Evolutionary conservation across 495 filamentous ascomycete genomes (phyloP).

Genomic region (Astrocystis sublimbata): DNA sequence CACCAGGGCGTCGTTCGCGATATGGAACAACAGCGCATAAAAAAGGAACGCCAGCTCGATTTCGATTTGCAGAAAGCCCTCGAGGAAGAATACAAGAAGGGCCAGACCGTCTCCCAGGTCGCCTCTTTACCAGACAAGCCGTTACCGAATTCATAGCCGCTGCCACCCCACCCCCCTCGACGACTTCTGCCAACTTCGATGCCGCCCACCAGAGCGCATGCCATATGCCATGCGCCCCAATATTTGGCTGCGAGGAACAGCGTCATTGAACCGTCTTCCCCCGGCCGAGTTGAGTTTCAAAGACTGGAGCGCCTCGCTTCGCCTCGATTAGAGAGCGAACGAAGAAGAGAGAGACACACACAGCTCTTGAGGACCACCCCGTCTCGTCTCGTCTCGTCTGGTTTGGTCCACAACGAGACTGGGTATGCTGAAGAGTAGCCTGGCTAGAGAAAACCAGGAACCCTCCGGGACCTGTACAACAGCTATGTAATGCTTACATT

Average conservation of each 20-base stretch:
- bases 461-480: conserved; percentile 1
- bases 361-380: neutral
- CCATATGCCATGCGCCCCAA: no score
- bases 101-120: conserved; percentile 60
- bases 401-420: neutral
- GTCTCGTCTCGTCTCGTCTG: neutral
- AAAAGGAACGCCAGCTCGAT: conserved; percentile 83
- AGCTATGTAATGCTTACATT: conserved; percentile 5
- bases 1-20: conserved; percentile 92
- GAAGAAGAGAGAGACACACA: no score
- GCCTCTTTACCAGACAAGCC: conserved; percentile 29
- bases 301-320: no score
- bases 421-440: neutral
- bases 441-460: neutral
- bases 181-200: neutral
- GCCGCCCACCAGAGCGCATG: no score
- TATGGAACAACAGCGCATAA: conserved; percentile 88
- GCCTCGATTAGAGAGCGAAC: no score
- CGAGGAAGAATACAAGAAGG: conserved; percentile 86
- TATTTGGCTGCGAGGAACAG: no score
- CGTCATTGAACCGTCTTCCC: no score
- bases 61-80: conserved; percentile 87
- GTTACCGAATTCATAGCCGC: conserved; percentile 26
- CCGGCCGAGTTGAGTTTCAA: no score
- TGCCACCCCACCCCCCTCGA: no score